A percentile compares a stretch with the other conserved stretches of the same genome.
Evolutionary conservation across 1,139 yeast genomes (phyloP).

Genomic region (Saccharomycopsis hybrid): DNA sequence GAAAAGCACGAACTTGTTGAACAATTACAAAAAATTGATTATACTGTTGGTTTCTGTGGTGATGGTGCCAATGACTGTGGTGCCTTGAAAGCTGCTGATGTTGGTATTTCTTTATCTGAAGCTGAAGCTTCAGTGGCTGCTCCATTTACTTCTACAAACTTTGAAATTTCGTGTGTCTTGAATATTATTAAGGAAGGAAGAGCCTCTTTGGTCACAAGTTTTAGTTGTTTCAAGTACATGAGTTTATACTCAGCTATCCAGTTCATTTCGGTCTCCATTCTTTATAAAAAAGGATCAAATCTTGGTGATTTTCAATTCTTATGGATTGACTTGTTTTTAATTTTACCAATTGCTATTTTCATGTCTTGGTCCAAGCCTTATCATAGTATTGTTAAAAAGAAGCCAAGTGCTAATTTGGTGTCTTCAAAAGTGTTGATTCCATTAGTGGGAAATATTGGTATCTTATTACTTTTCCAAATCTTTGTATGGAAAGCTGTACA

Average conservation of each 20-base stretch:
- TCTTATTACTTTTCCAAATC: conserved; percentile 61
- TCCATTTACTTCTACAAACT: conserved; percentile 85
- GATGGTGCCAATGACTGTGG: conserved; percentile 98
- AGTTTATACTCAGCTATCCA: conserved; percentile 95
- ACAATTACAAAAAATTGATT: conserved; percentile 74
- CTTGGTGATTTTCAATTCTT: conserved; percentile 96
- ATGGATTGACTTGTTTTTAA: conserved; percentile 84
- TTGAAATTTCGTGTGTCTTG: conserved; percentile 88
- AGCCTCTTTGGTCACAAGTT: conserved; percentile 88
- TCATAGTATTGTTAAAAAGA: conserved; percentile 50
- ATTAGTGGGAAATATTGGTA: conserved; percentile 60
- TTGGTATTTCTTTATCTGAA: conserved; percentile 90
- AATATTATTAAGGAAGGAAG: conserved; percentile 92
- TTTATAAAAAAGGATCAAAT: conserved; percentile 86
- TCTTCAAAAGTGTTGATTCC: conserved; percentile 84
- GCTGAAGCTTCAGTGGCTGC: conserved; percentile 99
- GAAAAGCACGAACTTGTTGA: conserved; percentile 95
- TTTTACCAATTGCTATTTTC: conserved; percentile 89
- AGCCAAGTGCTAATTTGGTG: conserved; percentile 92
- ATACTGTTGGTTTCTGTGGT: conserved; percentile 96
- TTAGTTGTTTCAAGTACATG: conserved; percentile 97
- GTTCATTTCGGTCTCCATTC: conserved; percentile 75
- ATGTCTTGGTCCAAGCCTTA: conserved; percentile 97
- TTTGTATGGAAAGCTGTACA: conserved; percentile 58
- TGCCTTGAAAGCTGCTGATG: conserved; percentile 95